These are phyloP conservation scores for Xylariaceae sp. DNA, from an alignment of 2,329 filamentous ascomycete genomes.

Conservation along the genomic window DNA sequence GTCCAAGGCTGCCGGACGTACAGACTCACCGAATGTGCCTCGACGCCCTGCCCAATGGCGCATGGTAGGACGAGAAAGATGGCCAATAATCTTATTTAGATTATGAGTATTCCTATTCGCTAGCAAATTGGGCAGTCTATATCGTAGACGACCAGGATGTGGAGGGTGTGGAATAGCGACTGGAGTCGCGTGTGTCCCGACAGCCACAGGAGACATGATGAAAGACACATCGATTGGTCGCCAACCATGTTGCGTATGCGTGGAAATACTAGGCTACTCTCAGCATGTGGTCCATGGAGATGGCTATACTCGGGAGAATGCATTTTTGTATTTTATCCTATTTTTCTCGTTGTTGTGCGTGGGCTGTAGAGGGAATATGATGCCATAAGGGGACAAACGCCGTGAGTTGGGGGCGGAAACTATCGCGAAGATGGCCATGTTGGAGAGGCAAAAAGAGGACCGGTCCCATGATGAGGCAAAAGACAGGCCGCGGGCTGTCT, in stretches of 20 bases:
- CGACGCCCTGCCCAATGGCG: slow-evolving; percentile 9
- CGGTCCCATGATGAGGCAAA: not conserved
- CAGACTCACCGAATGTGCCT: slow-evolving; percentile 12
- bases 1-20: not conserved
- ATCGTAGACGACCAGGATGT: slow-evolving; percentile 18
- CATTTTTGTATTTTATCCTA: not conserved
- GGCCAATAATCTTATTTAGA: slow-evolving; percentile 9
- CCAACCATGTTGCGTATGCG: slow-evolving; percentile 13
- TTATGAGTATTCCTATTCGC: slow-evolving; percentile 7
- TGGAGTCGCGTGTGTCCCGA: slow-evolving; percentile 1
- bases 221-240: slow-evolving; percentile 12
- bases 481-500: slow-evolving; percentile 3
- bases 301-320: not conserved
- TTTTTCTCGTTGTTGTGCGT: too few species aligned
- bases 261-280: slow-evolving; percentile 11
- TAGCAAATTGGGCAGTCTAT: slow-evolving; percentile 15
- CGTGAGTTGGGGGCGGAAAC: too few species aligned
- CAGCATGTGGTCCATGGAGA: not conserved
- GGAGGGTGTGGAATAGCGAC: slow-evolving; percentile 7
- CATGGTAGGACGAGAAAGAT: slow-evolving; percentile 9
- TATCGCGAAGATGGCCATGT: too few species aligned
- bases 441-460: too few species aligned
- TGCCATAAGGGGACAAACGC: too few species aligned
- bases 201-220: too few species aligned
- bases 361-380: too few species aligned